A percentile compares a stretch with the other conserved stretches of the same genome.
These are phyloP conservation scores for Styphnolobium japonicum DNA, from an alignment of 306 rosid species.

Conservation along the genomic window DNA sequence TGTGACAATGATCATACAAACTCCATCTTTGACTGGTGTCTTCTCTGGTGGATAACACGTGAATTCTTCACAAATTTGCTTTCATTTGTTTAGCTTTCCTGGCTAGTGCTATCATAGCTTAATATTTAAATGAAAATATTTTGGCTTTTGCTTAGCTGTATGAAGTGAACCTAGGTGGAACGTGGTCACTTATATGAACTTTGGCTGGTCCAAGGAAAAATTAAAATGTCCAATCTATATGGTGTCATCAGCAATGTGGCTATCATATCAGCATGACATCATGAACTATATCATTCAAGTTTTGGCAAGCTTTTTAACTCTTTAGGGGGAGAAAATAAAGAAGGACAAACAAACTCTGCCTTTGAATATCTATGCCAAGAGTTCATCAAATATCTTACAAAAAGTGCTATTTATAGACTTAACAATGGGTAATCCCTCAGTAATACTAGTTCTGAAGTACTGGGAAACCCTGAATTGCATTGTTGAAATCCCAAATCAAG, in stretches of 20 bases:
- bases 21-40: neutral
- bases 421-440: no score
- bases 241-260: neutral
- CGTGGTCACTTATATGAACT: neutral
- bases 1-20: neutral
- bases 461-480: no score
- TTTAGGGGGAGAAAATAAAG: neutral
- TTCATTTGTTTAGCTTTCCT: neutral
- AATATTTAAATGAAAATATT: neutral
- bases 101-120: neutral
- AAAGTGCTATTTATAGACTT: no score
- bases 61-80: neutral
- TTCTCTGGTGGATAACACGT: neutral
- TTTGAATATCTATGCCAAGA: no score
- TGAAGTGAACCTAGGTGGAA: neutral
- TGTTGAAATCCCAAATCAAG: no score
- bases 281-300: neutral
- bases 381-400: no score
- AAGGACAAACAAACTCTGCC: neutral
- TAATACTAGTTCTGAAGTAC: no score
- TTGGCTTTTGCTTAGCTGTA: neutral
- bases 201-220: neutral
- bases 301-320: neutral
- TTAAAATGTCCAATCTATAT: neutral
- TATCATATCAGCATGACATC: neutral